Conservation (phyloP, 1,284 basidiomycete species). For the Coniferiporia sulphurascens region DNA sequence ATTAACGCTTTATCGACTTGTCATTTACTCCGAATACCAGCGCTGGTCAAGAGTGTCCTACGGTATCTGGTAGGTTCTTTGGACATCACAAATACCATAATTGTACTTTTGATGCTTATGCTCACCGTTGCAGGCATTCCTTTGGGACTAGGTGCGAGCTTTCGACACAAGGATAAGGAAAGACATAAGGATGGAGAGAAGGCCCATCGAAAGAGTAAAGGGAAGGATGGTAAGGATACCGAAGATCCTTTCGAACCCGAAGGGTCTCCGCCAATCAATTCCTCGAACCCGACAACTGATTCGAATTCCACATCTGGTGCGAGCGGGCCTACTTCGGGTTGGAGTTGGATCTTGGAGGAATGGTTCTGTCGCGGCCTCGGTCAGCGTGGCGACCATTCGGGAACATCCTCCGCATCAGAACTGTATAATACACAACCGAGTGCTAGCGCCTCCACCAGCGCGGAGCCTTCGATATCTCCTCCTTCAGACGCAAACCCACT, state of each 20-base stretch:
- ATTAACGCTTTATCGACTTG: constrained; percentile 7
- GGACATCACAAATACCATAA: too few species aligned
- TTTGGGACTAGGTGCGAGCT: constrained; percentile 71
- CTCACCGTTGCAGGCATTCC: constrained; percentile 75
- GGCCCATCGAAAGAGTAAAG: constrained; percentile 23
- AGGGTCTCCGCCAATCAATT: neutral
- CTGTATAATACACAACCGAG: constrained; percentile 9
- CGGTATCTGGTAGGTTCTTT: constrained; percentile 47
- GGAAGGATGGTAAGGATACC: constrained; percentile 26
- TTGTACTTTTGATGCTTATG: too few species aligned
- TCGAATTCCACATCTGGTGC: neutral
- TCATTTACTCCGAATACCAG: constrained; percentile 33
- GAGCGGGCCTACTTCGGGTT: constrained; percentile 9
- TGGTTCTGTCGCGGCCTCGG: constrained; percentile 16
- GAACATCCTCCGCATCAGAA: constrained; percentile 7
- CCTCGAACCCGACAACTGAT: constrained; percentile 2
- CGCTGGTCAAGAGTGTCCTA: constrained; percentile 82
- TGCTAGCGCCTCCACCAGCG: neutral
- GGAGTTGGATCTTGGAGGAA: constrained; percentile 18
- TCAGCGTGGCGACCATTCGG: neutral
- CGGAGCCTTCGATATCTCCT: neutral
- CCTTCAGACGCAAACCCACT: neutral
- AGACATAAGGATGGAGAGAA: constrained; percentile 43
- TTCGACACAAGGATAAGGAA: constrained; percentile 49
- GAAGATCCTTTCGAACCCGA: constrained; percentile 9